phyloP scores from a whole-genome alignment of 148 eudicot genomes.

The Arbutus unedo region DNA sequence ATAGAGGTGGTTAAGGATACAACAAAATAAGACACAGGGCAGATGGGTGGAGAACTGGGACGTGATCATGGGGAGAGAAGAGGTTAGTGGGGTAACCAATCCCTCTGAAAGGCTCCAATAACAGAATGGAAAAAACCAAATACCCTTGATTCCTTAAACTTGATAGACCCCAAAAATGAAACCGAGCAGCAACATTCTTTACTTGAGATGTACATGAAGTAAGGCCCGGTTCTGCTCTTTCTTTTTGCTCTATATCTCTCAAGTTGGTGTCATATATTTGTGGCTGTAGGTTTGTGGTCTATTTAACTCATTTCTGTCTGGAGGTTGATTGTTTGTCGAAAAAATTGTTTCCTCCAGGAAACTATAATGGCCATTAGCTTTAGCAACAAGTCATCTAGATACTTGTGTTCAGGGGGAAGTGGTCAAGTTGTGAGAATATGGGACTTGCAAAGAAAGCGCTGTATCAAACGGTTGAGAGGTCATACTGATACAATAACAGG shows the following conservation, averaged over 20 bases:
- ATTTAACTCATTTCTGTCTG: background rate
- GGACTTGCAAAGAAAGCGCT: slow-evolving; percentile 92
- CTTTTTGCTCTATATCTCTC: background rate
- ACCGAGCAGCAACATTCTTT: background rate
- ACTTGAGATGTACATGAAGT: background rate
- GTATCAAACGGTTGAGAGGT: slow-evolving; percentile 94
- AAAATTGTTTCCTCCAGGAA: slow-evolving; percentile 44
- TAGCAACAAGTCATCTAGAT: slow-evolving; percentile 88
- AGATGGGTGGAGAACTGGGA: background rate
- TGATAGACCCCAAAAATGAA: background rate
- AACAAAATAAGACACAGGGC: background rate
- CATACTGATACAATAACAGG: slow-evolving; percentile 83
- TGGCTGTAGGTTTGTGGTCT: background rate
- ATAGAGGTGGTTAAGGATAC: background rate
- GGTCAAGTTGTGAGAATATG: slow-evolving; percentile 86
- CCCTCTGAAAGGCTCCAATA: background rate
- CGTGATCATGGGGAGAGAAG: background rate
- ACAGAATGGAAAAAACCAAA: background rate
- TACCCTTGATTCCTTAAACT: background rate
- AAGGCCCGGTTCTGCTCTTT: background rate
- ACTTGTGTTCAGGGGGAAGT: slow-evolving; percentile 85
- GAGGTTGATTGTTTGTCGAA: background rate
- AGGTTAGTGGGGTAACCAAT: background rate
- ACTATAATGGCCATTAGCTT: slow-evolving; percentile 66
- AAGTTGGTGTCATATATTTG: background rate